Evolutionary conservation across 495 filamentous ascomycete species (phyloP).

Genomic region (Neurospora sp.): DNA sequence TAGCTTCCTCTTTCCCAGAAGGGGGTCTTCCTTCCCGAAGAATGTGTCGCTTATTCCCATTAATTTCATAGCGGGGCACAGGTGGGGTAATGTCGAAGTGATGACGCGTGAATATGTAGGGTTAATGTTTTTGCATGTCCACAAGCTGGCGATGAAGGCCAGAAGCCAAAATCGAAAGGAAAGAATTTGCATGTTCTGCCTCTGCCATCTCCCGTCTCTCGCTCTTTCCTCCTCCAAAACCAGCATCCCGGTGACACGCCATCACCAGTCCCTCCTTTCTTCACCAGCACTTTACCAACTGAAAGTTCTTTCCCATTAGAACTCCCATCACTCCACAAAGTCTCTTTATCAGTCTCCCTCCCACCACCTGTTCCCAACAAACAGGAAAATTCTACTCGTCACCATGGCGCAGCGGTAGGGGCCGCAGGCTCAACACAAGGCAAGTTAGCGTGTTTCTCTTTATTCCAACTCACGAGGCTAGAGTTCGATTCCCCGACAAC

Average conservation of each 20-base stretch:
- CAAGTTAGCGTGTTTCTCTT: background rate
- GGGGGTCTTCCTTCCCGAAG: too few relatives aligned
- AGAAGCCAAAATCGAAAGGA: background rate
- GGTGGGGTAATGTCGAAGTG: background rate
- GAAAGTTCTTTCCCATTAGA: background rate
- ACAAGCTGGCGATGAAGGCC: background rate
- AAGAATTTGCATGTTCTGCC: background rate
- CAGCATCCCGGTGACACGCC: background rate
- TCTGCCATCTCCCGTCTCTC: background rate
- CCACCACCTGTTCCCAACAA: background rate
- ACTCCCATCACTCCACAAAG: background rate
- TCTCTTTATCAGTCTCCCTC: background rate
- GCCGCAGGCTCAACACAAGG: background rate
- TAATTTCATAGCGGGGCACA: too few relatives aligned
- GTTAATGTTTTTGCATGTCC: background rate
- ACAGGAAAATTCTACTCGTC: background rate
- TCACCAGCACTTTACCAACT: background rate
- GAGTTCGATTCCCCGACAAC: background rate
- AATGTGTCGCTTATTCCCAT: too few relatives aligned
- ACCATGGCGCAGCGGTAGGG: background rate
- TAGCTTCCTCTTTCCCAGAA: too few relatives aligned
- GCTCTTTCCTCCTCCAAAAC: background rate
- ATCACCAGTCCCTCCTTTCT: background rate
- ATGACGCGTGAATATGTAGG: background rate
- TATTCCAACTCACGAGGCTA: too few relatives aligned